A percentile compares a stretch with the other conserved stretches of the same genome.
Evolutionary conservation across 2,329 filamentous ascomycete species (phyloP).

Genomic region (Fusarium burgessii): DNA sequence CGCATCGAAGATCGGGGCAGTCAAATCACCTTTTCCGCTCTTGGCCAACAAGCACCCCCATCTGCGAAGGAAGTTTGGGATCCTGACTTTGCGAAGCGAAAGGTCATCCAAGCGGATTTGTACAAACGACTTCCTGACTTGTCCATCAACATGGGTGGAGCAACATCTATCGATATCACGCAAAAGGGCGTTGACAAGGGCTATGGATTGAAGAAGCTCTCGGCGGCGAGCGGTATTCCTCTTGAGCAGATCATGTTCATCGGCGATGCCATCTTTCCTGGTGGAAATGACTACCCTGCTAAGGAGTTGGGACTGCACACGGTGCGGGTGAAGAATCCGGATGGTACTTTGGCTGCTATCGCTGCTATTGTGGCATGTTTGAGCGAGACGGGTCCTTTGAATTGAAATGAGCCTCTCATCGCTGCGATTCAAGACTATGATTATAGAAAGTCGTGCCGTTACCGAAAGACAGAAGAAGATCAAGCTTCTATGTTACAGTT

Average conservation of each 20-base stretch:
- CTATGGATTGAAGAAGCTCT: conserved; percentile 22
- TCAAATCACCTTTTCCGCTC: conserved; percentile 19
- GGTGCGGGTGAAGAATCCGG: conserved; percentile 20
- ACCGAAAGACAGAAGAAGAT: too few species aligned
- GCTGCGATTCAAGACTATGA: rapidly evolving
- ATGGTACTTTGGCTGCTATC: conserved; percentile 20
- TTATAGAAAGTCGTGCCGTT: too few species aligned
- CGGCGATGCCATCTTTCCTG: conserved; percentile 21
- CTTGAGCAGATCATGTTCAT: conserved; percentile 25
- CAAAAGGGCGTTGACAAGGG: conserved; percentile 24
- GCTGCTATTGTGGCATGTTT: conserved; percentile 20
- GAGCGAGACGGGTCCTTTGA: conserved; percentile 2
- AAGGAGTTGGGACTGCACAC: conserved; percentile 21
- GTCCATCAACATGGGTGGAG: conserved; percentile 23
- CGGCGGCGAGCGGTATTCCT: conserved; percentile 2
- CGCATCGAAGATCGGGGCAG: conserved; percentile 21
- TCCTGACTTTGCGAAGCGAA: conserved; percentile 21
- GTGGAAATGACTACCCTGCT: conserved; percentile 22
- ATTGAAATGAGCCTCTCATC: background rate
- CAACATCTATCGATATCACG: conserved; percentile 23
- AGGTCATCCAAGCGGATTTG: conserved; percentile 14
- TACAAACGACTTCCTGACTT: conserved; percentile 19
- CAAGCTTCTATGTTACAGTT: too few species aligned
- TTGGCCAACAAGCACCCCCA: conserved; percentile 11
- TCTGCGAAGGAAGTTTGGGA: conserved; percentile 22